A percentile compares a stretch with the other conserved stretches of the same genome.
These are phyloP conservation scores for Corymbia citriodora DNA, from an alignment of 441 rosid genomes.

Conservation along the genomic window DNA sequence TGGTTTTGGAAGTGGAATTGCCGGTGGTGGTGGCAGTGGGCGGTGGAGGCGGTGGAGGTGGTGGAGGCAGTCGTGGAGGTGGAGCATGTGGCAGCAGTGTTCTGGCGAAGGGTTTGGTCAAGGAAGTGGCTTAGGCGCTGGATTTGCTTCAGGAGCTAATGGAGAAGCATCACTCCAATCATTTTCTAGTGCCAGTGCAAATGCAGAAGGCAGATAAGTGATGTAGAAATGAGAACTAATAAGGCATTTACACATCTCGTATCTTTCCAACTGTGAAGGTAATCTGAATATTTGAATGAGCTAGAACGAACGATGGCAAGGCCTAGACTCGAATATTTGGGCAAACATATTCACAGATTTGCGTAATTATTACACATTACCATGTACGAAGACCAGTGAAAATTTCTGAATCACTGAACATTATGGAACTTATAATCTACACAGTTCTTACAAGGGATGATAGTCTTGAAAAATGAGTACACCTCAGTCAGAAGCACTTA, in stretches of 20 bases:
- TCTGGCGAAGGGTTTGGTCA: neutral
- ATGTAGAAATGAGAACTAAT: neutral
- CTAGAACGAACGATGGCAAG: neutral
- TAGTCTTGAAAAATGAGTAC: neutral
- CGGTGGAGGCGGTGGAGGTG: neutral
- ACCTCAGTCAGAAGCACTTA: slow-evolving; percentile 14
- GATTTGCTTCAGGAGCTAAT: neutral
- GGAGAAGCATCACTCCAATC: neutral
- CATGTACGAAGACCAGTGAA: neutral
- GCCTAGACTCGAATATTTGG: neutral
- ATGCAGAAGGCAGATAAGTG: neutral
- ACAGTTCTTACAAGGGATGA: neutral
- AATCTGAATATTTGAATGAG: neutral
- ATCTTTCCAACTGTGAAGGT: neutral
- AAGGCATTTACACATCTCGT: neutral
- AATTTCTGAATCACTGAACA: neutral
- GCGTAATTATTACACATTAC: neutral
- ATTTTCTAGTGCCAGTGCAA: neutral
- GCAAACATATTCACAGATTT: neutral
- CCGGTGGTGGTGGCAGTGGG: neutral
- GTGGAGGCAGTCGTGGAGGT: neutral
- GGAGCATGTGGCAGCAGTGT: neutral
- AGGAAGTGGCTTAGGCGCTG: neutral
- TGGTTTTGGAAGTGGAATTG: too few species aligned
- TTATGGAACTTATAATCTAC: neutral